Base-by-base conservation (phyloP, 2,329 filamentous ascomycete genomes). In the Aspergillus tanneri region DNA sequence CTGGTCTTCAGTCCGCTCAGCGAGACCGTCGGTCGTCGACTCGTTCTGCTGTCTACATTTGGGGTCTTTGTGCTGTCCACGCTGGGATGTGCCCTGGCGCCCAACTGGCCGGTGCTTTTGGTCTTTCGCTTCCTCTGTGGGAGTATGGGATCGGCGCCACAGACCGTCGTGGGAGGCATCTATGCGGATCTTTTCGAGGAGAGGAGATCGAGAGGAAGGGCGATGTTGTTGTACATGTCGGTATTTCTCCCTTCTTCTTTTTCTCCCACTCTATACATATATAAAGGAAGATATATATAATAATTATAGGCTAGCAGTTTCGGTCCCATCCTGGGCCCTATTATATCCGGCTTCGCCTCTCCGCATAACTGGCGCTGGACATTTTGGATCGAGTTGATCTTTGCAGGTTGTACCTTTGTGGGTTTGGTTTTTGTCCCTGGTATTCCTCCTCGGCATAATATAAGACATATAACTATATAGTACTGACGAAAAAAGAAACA, bases 301-400 rank as follows among this genome's bases (percentile, higher is more conserved):
- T 2, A 12, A 4, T 8, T 4, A 2, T 10, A 68, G 50, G 66
- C 66, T 1, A 69, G 70, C 3, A 69, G 67, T 3, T 65, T 69
- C 18, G 73, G 72, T 1, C 74, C 75, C 0, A 58, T 71, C 0
- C 47, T 74, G 7, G 72, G 69, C 0, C 74, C 74, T 0, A 69
- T 72, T 0, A 71, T 77, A 18, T 75, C 74, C 0, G 75, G 74
- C 0, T 77, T 70, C 37, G 60, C 67, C 5, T 61, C 69, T 0
- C 43, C 59, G 1, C 58, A 69, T n/a, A 67, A 64, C 1, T 78
- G 75, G 75, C 63, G 72, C 19, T 77, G 74, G 72, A 64, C 69
- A 0, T 78, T 77, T 28, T 74, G 73, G 80, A 77, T 89, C 19
- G 84, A 74, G 11, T 72, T 88, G 12, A 86, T 90, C 14, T 74